Base-by-base conservation (phyloP, 73 alveolate genomes). In the Blepharisma stoltei region DNA sequence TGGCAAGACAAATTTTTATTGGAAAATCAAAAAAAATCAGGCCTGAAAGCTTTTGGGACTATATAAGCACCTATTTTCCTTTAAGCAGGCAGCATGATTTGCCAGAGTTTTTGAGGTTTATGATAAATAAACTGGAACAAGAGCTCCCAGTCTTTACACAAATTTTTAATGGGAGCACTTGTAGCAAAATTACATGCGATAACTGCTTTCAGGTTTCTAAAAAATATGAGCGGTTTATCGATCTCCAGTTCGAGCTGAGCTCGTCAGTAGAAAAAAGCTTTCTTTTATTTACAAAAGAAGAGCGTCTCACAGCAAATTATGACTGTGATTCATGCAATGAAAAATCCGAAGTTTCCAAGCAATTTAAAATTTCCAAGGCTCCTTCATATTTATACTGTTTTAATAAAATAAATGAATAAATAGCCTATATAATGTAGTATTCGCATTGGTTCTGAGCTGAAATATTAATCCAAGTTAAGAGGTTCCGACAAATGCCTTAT, bases 101-200 rank as follows among this genome's bases (percentile, higher is more conserved):
- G 73, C 73, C 73, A 25, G 73, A 60, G 46, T 60, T 60, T 20
- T n/a, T 60, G 11, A 14, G 73, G 18, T 60, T 60, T 60, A 25
- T 60, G 2, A 60, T 60, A n/a, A 60, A 60, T 25, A 8, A 14
- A 38, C 14, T 60, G 0, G 73, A 60, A 60, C 14, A 25, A 8
- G 73, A 60, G 23, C 73, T 60, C 46, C 46, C 46, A 8, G 23
- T 60, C 14, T 1, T 20, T 14, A 60, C 18, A 14, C 38, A 25
- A 9, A 38, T 60, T 60, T 60, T 60, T 20, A 60, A 60, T 60
- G 73, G 73, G 38, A 60, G 2, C 49, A 8, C 23, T 14, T 60
- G 73, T 25, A 60, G 73, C 46, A 60, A 14, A 20, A 25, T 60
- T 9, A n/a, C 14, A 11, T 60, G 73, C 46, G 5, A n/a, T n/a